Percentiles rank a stretch among this genome's conserved stretches.
phyloP scores from a whole-genome alignment of 2,329 filamentous ascomycete species.

The Metarhizium anisopliae region DNA sequence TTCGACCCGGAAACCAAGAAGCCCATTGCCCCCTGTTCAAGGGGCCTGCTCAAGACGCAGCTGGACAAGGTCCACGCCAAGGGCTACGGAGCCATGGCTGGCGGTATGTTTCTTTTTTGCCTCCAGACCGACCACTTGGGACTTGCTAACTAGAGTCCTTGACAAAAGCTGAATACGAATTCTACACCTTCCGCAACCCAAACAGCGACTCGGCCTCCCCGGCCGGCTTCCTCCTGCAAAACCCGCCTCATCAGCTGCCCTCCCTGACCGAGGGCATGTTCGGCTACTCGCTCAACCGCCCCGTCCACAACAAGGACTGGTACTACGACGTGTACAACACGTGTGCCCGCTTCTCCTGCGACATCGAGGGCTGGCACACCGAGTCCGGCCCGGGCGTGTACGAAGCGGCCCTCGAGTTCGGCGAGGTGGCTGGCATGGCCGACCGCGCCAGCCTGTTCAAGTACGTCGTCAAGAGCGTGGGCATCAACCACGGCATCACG shows the following conservation, averaged over 20 bases:
- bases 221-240: conserved; percentile 63
- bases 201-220: conserved; percentile 49
- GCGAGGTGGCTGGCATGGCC: conserved; percentile 80
- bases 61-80: conserved; percentile 56
- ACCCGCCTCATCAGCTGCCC: conserved; percentile 65
- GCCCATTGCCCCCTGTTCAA: conserved; percentile 68
- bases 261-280: conserved; percentile 91
- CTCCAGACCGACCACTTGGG: too few relatives aligned
- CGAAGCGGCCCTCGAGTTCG: conserved; percentile 89
- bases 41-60: conserved; percentile 62
- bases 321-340: conserved; percentile 82
- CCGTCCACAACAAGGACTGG: conserved; percentile 85
- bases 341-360: conserved; percentile 67
- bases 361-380: conserved; percentile 92
- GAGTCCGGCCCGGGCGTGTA: conserved; percentile 91
- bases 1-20: conserved; percentile 67
- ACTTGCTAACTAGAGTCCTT: neutral
- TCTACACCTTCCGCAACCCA: conserved; percentile 80
- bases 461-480: conserved; percentile 83
- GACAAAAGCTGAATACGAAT: conserved; percentile 71
- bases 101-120: conserved; percentile 50
- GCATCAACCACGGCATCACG: conserved; percentile 80
- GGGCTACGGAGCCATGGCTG: conserved; percentile 80
- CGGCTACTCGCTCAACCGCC: conserved; percentile 80
- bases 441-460: conserved; percentile 92